A percentile compares a stretch with the other conserved stretches of the same genome.
phyloP scores from a whole-genome alignment of 208 protist genomes.

The Leishmania aethiopica region DNA sequence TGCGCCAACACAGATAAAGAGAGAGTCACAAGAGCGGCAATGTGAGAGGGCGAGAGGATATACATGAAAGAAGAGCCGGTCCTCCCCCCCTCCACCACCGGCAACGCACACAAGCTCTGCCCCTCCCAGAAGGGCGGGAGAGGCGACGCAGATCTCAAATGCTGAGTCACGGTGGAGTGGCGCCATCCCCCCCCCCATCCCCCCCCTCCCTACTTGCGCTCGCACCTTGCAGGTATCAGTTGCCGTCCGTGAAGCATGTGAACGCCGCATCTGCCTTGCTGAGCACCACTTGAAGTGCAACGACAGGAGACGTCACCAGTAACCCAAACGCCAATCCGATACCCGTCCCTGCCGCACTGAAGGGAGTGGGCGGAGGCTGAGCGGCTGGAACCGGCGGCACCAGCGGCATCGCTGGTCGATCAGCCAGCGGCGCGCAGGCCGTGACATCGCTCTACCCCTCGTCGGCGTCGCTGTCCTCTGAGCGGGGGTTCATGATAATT shows the following conservation, averaged over 20 bases:
- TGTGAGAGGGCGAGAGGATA: neutral
- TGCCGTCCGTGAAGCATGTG: neutral
- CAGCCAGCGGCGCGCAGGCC: neutral
- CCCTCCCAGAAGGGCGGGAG: neutral
- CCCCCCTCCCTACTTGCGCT: too few relatives aligned
- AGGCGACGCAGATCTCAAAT: neutral
- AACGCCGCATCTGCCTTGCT: neutral
- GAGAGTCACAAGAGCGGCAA: neutral
- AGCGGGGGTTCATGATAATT: conserved; percentile 1
- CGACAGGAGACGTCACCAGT: neutral
- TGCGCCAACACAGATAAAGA: neutral
- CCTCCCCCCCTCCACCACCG: neutral
- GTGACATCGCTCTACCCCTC: neutral
- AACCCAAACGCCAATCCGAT: neutral
- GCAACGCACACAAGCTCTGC: neutral
- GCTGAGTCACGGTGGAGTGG: neutral
- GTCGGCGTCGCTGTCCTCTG: conserved; percentile 14
- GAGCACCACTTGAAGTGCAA: neutral
- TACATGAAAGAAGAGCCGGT: neutral
- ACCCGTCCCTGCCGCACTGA: neutral
- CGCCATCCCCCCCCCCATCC: neutral
- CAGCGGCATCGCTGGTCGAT: neutral
- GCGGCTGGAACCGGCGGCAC: neutral
- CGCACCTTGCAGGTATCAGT: neutral
- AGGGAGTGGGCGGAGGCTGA: neutral